Conservation (phyloP, 805 yeast genomes). For the Ascoidea rubescens region DNA sequence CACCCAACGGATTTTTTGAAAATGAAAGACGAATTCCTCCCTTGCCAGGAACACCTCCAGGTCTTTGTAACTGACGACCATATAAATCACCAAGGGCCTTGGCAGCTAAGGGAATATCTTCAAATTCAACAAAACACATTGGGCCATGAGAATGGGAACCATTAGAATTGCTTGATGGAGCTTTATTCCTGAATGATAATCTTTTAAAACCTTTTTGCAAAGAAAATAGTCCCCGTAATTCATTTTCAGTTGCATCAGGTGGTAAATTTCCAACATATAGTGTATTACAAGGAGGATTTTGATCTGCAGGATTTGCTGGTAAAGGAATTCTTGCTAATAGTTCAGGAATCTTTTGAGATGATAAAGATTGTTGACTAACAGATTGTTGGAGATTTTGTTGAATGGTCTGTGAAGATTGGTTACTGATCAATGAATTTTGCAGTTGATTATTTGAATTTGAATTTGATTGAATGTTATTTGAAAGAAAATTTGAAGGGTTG, state of each 20-base stretch:
- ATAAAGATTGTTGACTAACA: constrained; percentile 5
- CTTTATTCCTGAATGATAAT: constrained; percentile 70
- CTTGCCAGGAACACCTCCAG: constrained; percentile 54
- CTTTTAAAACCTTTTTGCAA: constrained; percentile 89
- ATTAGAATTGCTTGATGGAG: constrained; percentile 24
- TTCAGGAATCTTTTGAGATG: constrained; percentile 26
- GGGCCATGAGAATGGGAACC: constrained; percentile 64
- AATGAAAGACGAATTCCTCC: constrained; percentile 93
- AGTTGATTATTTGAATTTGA: constrained; percentile 8
- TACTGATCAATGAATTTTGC: constrained; percentile 11
- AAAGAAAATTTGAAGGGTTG: constrained; percentile 3
- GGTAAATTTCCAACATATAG: constrained; percentile 94
- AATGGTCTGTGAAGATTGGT: not conserved
- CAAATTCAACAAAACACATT: constrained; percentile 98
- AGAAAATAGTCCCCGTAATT: constrained; percentile 73
- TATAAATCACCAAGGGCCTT: constrained; percentile 87
- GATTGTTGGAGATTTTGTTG: constrained; percentile 1
- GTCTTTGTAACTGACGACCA: constrained; percentile 81
- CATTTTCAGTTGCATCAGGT: constrained; percentile 92
- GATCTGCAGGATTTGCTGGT: constrained; percentile 97
- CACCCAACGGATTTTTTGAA: constrained; percentile 94
- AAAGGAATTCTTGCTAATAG: constrained; percentile 72
- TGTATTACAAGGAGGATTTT: constrained; percentile 97
- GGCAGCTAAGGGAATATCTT: constrained; percentile 88
- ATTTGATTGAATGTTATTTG: constrained; percentile 3